phyloP scores from a whole-genome alignment of 768 basidiomycete genomes.

The Pleurotus platypus region DNA sequence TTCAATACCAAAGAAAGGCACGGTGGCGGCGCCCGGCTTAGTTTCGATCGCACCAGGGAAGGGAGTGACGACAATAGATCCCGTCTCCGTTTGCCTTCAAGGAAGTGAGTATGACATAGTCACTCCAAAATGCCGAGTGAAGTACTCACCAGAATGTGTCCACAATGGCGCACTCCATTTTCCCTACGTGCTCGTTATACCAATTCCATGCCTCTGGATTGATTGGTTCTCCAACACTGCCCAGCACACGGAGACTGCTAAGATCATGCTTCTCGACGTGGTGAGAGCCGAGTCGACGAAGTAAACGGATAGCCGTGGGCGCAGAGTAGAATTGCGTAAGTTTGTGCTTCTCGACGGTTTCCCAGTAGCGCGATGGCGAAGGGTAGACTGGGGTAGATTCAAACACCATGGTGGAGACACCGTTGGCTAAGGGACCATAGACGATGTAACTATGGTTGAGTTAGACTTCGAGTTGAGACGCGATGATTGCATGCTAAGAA shows the following conservation, averaged over 20 bases:
- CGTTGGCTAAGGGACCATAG: constrained; percentile 90
- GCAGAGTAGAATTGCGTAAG: constrained; percentile 96
- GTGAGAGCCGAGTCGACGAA: constrained; percentile 75
- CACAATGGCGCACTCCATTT: constrained; percentile 84
- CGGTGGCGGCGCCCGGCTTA: constrained; percentile 94
- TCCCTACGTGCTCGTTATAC: constrained; percentile 96
- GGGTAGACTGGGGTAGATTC: constrained; percentile 98
- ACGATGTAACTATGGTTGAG: constrained; percentile 70
- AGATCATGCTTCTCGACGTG: constrained; percentile 85
- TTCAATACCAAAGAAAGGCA: constrained; percentile 96
- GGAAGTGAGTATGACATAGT: background rate
- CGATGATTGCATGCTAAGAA: constrained; percentile 9
- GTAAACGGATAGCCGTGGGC: constrained; percentile 90
- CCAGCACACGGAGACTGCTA: constrained; percentile 78
- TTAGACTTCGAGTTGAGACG: constrained; percentile 2
- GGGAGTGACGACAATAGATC: constrained; percentile 91
- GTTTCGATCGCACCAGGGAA: constrained; percentile 95
- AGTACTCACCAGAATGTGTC: constrained; percentile 77
- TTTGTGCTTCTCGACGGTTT: constrained; percentile 89
- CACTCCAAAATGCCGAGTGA: background rate
- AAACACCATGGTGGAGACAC: constrained; percentile 84
- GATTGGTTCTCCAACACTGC: constrained; percentile 96
- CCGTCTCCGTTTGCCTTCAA: constrained; percentile 95
- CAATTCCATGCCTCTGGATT: constrained; percentile 99
- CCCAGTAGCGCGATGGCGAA: constrained; percentile 95